Evolutionary conservation across 768 basidiomycete species (phyloP), one percentile per base, ranked within the genome.

Genomic region (Coprinopsis marcescibilis): DNA sequence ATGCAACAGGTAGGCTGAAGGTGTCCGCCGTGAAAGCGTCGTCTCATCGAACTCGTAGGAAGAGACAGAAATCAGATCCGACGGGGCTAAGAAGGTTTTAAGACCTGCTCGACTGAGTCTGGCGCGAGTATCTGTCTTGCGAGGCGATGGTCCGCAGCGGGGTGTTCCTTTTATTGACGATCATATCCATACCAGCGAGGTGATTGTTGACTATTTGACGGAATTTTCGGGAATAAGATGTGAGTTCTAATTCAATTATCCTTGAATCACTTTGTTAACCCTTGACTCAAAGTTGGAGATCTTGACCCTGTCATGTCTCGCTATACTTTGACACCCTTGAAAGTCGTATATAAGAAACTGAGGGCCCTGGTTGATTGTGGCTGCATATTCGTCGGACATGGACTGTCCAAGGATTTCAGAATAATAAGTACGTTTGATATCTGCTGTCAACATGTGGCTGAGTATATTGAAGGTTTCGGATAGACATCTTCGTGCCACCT

Each of bases 321-420:
- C 4, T 80, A 96, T 60, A 96, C 94, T 0, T 71, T 98, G 37
- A 96, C 95, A 1, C 95, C 96, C 0, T 69, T 97, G 48, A 99
- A 99, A 59, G 77, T 95, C n/a, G 96, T 93, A 2, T 99, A 98
- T 70, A 98, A 98, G 73, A 99, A 99, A 61, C 70, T 99, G 11
- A 81, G 96, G 2, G 65, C 94, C 15, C 72, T 98, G 3, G 93
- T 98, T 15, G 96, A 99, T 61, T 75, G 85, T 19, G 93, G 94
- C 4, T 99, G 96, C 59, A 87, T 92, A 48, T 99, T 99, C 61
- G 86, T 98, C 46, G 96, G 96, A 1, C 96, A 99, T 57, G 96
- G 96, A 4, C 77, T 99, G 14, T 86, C 91, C 13, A 97, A 98
- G 60, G 96, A 99, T 62, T 97, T 98, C 69, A 80, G 95, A 10